Evolutionary conservation across 1,284 basidiomycete genomes (phyloP).

Genomic region (Microbotryum violaceum): DNA sequence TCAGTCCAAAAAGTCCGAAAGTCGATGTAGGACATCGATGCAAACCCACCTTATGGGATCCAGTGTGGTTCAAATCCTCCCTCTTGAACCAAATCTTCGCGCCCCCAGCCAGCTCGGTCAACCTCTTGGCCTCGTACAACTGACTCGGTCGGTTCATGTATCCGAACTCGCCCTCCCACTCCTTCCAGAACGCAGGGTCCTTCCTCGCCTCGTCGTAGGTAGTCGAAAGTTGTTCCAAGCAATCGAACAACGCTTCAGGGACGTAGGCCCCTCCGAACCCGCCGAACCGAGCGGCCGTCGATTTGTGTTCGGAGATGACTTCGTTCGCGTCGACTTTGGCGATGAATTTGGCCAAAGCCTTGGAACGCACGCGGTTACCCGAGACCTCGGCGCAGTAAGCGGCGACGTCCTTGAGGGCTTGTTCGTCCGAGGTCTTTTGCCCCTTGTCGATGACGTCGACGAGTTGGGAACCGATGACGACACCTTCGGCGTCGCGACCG

Average conservation of each 20-base stretch:
- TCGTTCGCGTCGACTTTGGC: conserved; percentile 14
- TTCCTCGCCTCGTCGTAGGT: conserved; percentile 78
- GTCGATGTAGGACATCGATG: no score
- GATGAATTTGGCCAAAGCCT: conserved; percentile 7
- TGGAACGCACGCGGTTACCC: conserved; percentile 19
- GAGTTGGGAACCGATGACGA: conserved; percentile 85
- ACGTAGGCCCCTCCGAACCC: conserved; percentile 96
- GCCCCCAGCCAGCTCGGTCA: conserved; percentile 69
- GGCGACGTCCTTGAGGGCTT: conserved; percentile 19
- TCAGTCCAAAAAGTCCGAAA: neutral
- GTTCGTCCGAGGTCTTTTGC: conserved; percentile 25
- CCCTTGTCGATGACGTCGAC: conserved; percentile 69
- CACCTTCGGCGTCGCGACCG: conserved; percentile 73
- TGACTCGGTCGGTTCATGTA: conserved; percentile 76
- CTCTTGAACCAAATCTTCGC: conserved; percentile 98
- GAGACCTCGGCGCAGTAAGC: conserved; percentile 25
- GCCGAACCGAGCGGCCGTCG: conserved; percentile 72
- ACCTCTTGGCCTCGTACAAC: conserved; percentile 64
- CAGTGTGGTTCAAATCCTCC: conserved; percentile 90
- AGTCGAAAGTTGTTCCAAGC: conserved; percentile 79
- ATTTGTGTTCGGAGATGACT: conserved; percentile 52
- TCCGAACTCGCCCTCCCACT: conserved; percentile 78
- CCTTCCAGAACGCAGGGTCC: conserved; percentile 88
- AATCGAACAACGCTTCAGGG: conserved; percentile 87
- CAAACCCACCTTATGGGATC: conserved; percentile 81